Percentiles rank a stretch among this genome's conserved stretches.
These are phyloP conservation scores for Vitis vinifera DNA, from an alignment of 164 flowering plant species.

Conservation along the genomic window ASM3070453v1 NC_081811.1:26039001-26039500, in stretches of 20 bases:
- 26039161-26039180: slow-evolving; percentile 14
- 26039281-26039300: background rate
- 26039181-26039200: slow-evolving; percentile 31
- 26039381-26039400: slow-evolving; percentile 72
- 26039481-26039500: background rate
- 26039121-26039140: slow-evolving; percentile 70
- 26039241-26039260: slow-evolving; percentile 68
- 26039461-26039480: background rate
- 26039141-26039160: slow-evolving; percentile 54
- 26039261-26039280: background rate
- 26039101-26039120: slow-evolving; percentile 66
- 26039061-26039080: background rate
- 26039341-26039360: slow-evolving; percentile 34
- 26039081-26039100: background rate
- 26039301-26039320: background rate
- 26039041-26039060: background rate
- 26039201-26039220: slow-evolving; percentile 69
- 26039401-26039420: slow-evolving; percentile 62
- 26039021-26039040: too few species aligned
- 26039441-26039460: background rate
- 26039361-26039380: slow-evolving; percentile 61
- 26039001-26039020: too few species aligned
- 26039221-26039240: slow-evolving; percentile 66
- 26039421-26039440: slow-evolving; percentile 65
- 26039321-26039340: background rate